These are phyloP conservation scores for Prototheca wickerhamii DNA, from an alignment of 163 green algal species.

Conservation along the genomic window DNA sequence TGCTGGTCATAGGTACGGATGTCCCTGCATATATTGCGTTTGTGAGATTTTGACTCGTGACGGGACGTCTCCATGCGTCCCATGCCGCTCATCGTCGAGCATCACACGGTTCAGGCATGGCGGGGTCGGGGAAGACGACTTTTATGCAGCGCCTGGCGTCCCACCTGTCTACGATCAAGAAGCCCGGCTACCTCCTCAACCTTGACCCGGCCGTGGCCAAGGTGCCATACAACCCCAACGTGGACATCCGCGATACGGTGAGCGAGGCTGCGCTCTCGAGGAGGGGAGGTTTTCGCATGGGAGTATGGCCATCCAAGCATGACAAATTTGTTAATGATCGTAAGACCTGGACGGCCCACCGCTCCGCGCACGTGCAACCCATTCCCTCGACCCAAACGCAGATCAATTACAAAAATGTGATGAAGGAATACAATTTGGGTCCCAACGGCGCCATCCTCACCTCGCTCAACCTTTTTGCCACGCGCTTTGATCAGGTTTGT, in stretches of 20 bases:
- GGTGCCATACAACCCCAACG: conserved; percentile 85
- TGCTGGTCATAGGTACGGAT: not conserved
- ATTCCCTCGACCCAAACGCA: not conserved
- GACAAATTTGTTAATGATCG: not conserved
- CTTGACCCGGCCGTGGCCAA: conserved; percentile 82
- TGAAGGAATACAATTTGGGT: conserved; percentile 94
- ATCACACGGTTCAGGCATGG: conserved; percentile 75
- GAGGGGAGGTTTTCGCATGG: not conserved
- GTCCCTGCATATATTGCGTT: not conserved
- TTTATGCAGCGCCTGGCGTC: conserved; percentile 82
- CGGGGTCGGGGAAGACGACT: conserved; percentile 91
- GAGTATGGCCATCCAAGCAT: not conserved
- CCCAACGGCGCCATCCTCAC: conserved; percentile 97
- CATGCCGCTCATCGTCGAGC: not conserved
- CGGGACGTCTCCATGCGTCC: too few relatives aligned
- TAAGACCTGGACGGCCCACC: not conserved
- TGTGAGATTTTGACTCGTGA: not conserved
- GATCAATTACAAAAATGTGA: conserved; percentile 95
- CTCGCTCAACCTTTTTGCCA: conserved; percentile 95
- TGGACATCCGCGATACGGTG: conserved; percentile 97
- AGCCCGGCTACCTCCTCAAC: conserved; percentile 86
- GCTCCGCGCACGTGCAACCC: not conserved
- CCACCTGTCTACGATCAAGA: conserved; percentile 52
- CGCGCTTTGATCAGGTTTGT: conserved; percentile 88
- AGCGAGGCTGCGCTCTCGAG: conserved; percentile 1